phyloP scores from a whole-genome alignment of 2,329 filamentous ascomycete species.

The Beauveria sp. region DNA sequence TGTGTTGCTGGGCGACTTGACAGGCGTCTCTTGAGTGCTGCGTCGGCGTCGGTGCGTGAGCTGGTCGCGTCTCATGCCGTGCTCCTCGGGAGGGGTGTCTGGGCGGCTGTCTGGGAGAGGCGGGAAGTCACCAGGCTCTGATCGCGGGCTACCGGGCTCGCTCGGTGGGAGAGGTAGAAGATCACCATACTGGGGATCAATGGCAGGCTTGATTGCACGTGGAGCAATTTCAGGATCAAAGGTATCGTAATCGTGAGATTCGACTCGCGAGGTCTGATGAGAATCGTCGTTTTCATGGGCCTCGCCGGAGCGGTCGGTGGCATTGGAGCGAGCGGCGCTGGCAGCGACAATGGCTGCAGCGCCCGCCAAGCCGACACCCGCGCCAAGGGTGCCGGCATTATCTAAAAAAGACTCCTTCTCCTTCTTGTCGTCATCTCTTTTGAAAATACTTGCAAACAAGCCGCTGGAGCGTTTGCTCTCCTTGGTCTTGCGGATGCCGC shows the following conservation, averaged over 20 bases:
- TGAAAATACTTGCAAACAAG: constrained; percentile 42
- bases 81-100: constrained; percentile 45
- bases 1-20: constrained; percentile 47
- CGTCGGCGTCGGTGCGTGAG: constrained; percentile 39
- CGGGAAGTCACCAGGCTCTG: constrained; percentile 31
- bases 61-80: constrained; percentile 31
- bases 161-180: constrained; percentile 57
- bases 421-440: constrained; percentile 28
- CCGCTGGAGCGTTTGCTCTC: constrained; percentile 32
- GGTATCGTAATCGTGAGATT: constrained; percentile 21
- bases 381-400: constrained; percentile 63
- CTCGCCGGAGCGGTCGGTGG: constrained; percentile 21
- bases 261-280: not conserved
- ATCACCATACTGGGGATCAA: constrained; percentile 59
- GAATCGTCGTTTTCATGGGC: constrained; percentile 17
- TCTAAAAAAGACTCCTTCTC: constrained; percentile 59
- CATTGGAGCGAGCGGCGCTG: constrained; percentile 29
- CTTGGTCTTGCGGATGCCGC: constrained; percentile 28
- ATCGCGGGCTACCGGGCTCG: constrained; percentile 40
- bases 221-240: constrained; percentile 52
- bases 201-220: constrained; percentile 54
- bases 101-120: constrained; percentile 53
- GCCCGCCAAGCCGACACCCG: constrained; percentile 57
- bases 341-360: constrained; percentile 35
- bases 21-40: constrained; percentile 39